Evolutionary conservation across 2,329 filamentous ascomycete genomes (phyloP).

Genomic region (Helotiales sp.): DNA sequence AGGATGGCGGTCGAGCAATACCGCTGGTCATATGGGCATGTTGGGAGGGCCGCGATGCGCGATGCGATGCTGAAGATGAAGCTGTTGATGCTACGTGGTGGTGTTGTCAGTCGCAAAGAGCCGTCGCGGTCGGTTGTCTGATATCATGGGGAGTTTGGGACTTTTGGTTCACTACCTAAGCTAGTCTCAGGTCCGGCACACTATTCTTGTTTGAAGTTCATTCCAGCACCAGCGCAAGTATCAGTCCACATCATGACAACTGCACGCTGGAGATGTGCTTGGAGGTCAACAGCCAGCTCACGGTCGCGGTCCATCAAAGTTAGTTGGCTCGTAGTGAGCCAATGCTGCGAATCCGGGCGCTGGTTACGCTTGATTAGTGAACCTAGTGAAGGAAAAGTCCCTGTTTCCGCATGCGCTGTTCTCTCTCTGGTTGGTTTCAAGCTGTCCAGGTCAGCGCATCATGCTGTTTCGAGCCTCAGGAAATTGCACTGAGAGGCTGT

Average conservation of each 20-base stretch:
- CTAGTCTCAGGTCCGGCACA: background rate
- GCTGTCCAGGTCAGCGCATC: background rate
- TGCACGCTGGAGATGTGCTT: background rate
- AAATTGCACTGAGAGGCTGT: background rate
- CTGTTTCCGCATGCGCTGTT: background rate
- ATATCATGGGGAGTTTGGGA: background rate
- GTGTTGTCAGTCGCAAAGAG: too few species aligned
- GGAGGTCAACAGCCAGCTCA: background rate
- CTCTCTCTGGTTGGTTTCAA: background rate
- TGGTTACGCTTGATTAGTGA: background rate
- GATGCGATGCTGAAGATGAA: background rate
- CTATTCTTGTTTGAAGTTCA: constrained; percentile 1
- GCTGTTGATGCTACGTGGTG: background rate
- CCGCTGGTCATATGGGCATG: background rate
- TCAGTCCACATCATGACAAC: background rate
- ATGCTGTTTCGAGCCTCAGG: background rate
- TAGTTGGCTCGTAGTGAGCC: background rate
- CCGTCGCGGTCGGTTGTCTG: too few species aligned
- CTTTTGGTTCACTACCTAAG: background rate
- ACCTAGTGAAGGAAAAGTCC: background rate
- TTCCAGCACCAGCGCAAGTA: background rate
- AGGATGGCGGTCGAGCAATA: background rate
- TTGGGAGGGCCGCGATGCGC: background rate
- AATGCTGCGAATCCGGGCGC: background rate
- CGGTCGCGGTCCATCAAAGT: background rate